Conservation (phyloP, 2,329 filamentous ascomycete species). For the Hymenoscyphus salicellus region DNA sequence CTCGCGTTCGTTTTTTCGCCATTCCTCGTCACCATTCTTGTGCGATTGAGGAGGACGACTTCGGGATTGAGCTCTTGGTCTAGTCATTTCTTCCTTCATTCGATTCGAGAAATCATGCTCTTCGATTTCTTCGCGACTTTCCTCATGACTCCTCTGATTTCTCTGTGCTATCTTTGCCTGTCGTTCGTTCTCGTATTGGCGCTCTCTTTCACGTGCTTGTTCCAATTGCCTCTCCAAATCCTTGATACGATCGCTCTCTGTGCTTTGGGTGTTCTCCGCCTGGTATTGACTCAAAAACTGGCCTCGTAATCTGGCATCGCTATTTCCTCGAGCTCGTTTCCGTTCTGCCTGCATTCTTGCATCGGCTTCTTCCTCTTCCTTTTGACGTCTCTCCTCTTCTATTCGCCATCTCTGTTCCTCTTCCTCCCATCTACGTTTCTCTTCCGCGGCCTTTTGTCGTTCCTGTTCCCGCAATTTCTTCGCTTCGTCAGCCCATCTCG, state of each 20-base stretch:
- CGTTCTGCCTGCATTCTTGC: conserved; percentile 65
- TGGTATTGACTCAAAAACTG: conserved; percentile 88
- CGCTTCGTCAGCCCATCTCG: conserved; percentile 64
- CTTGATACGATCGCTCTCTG: conserved; percentile 66
- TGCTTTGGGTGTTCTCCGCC: conserved; percentile 55
- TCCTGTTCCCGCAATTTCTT: conserved; percentile 56
- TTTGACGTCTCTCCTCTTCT: conserved; percentile 68
- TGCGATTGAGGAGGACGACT: conserved; percentile 31
- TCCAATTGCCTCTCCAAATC: conserved; percentile 75
- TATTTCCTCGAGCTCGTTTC: conserved; percentile 54
- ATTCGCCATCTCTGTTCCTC: conserved; percentile 74
- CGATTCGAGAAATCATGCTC: conserved; percentile 32
- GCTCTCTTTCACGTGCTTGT: conserved; percentile 64
- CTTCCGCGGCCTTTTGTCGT: conserved; percentile 59
- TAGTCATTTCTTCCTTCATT: conserved; percentile 31
- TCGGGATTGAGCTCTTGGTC: conserved; percentile 26
- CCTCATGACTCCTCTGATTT: conserved; percentile 24
- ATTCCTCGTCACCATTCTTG: conserved; percentile 43
- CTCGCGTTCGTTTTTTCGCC: conserved; percentile 50
- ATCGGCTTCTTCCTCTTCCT: conserved; percentile 72
- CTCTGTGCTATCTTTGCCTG: conserved; percentile 42
- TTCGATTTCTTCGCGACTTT: conserved; percentile 28
- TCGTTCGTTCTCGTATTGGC: conserved; percentile 59
- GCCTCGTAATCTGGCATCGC: conserved; percentile 69
- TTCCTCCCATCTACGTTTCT: conserved; percentile 73